phyloP scores from a whole-genome alignment of 2,329 filamentous ascomycete genomes.

The Zymoseptoria tritici region DNA sequence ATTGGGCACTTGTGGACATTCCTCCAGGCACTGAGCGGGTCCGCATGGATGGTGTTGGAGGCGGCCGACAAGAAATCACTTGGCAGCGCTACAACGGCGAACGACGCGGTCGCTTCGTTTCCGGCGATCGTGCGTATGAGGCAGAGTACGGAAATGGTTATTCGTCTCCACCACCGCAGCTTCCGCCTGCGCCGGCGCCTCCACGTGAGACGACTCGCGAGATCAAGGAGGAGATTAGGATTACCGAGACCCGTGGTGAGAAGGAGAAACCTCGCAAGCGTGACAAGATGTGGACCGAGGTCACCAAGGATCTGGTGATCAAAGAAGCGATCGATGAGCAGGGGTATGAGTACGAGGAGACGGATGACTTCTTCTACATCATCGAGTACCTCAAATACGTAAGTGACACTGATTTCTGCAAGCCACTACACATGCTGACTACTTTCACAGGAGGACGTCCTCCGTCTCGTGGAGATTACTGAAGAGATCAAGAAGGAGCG shows the following conservation, averaged over 20 bases:
- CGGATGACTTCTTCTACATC: constrained; percentile 81
- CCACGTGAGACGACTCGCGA: constrained; percentile 29
- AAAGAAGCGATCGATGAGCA: constrained; percentile 77
- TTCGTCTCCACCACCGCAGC: constrained; percentile 9
- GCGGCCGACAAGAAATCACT: constrained; percentile 65
- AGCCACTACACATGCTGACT: constrained; percentile 1
- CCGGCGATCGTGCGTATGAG: constrained; percentile 52
- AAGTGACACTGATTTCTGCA: constrained; percentile 38
- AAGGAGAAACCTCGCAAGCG: constrained; percentile 16
- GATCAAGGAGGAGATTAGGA: constrained; percentile 43
- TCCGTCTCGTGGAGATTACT: constrained; percentile 72
- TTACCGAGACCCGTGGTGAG: constrained; percentile 17
- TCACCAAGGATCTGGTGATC: constrained; percentile 84
- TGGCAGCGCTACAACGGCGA: constrained; percentile 77
- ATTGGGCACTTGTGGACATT: constrained; percentile 77
- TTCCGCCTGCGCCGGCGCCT: constrained; percentile 21
- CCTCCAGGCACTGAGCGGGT: constrained; percentile 76
- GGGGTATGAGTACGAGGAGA: constrained; percentile 88
- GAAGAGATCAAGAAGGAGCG: constrained; percentile 69
- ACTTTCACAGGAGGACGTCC: constrained; percentile 66
- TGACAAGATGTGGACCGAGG: constrained; percentile 81
- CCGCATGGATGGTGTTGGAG: constrained; percentile 72
- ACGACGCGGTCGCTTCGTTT: constrained; percentile 64
- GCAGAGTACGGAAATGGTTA: constrained; percentile 34
- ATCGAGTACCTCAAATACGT: constrained; percentile 86